Evolutionary conservation across 73 alveolate species (phyloP), one percentile per base, ranked within the genome.

Genomic region (Blepharisma stoltei): DNA sequence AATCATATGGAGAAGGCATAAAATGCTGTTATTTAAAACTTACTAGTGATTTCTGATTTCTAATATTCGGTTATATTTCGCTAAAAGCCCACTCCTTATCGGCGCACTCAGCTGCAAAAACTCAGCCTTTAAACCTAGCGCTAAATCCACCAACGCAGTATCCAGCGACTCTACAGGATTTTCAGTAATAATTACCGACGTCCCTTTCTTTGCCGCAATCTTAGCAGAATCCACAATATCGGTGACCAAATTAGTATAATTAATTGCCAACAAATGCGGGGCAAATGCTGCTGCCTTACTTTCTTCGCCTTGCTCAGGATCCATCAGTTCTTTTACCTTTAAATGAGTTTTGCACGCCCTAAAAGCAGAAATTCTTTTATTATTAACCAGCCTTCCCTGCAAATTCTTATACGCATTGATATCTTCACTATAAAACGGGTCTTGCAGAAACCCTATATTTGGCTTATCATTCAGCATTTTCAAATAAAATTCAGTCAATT

Each of bases 81-180:
- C 37, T 14, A 60, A 25, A 18, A 38, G 18, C 2, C 49, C 49
- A 60, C 73, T 60, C 5, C 23, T 60, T 8, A 60, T 60, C 14
- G 73, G 73, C 14, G 73, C 73, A 60, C 73, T 60, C 73, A 60
- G 14, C 23, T 60, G 73, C 11, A 60, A 25, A 60, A 60, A 60
- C 45, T 60, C 73, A 60, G 48, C 37, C 23, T 60, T 60, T 20
- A 60, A 25, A 1, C 73, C 73, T 25, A 60, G 1, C 23, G 73
- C 73, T 9, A 60, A 25, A 38, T 60, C 73, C 18, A 60, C 46
- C 14, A 60, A 38, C 4, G 48, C 0, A 2, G 37, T 14, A 60
- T 60, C 73, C 11, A 60, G 46, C 14, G 46, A 14, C 45, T 60
- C 73, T 2, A 60, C 14, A n/a, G 73, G 73, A 25, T 60, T n/a